phyloP scores from a whole-genome alignment of 2,329 filamentous ascomycete species.

The Sarocladiaceae sp. region DNA sequence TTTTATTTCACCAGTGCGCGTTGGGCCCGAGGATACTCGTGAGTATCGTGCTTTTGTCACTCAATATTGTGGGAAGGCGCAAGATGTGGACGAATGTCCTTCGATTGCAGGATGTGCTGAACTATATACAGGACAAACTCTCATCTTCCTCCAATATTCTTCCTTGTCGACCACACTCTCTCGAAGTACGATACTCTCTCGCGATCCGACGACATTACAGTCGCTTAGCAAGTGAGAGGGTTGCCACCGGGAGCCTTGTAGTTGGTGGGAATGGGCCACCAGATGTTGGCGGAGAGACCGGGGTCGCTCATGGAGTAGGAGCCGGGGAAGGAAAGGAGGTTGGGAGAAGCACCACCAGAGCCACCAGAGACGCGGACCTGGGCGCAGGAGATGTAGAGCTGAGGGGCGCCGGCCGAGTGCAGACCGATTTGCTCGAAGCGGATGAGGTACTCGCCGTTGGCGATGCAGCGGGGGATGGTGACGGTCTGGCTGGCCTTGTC shows the following conservation, averaged over 20 bases:
- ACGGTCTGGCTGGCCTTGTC: slow-evolving; percentile 31
- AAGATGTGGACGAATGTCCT: too few species aligned
- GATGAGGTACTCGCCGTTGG: slow-evolving; percentile 41
- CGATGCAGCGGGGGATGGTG: slow-evolving; percentile 38
- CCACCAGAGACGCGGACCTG: slow-evolving; percentile 27
- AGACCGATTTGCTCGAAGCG: slow-evolving; percentile 39
- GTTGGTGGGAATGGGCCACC: slow-evolving; percentile 34
- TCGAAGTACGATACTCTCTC: too few species aligned
- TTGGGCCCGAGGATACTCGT: neutral
- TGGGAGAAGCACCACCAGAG: slow-evolving; percentile 23
- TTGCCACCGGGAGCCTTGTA: slow-evolving; percentile 23
- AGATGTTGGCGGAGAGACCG: slow-evolving; percentile 29
- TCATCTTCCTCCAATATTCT: too few species aligned
- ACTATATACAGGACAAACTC: neutral
- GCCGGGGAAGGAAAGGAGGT: slow-evolving; percentile 33
- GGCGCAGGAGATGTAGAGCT: slow-evolving; percentile 22
- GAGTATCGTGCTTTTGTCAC: too few species aligned
- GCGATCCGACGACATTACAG: neutral
- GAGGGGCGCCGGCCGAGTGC: slow-evolving; percentile 25
- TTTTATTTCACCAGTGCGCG: neutral
- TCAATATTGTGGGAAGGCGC: too few species aligned
- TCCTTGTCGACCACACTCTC: too few species aligned
- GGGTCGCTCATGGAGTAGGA: slow-evolving; percentile 30
- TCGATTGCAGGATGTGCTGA: neutral
- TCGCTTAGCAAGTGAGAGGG: slow-evolving; percentile 15